phyloP scores from a whole-genome alignment of 2,329 filamentous ascomycete genomes.

The Huntiella abstrusa region DNA sequence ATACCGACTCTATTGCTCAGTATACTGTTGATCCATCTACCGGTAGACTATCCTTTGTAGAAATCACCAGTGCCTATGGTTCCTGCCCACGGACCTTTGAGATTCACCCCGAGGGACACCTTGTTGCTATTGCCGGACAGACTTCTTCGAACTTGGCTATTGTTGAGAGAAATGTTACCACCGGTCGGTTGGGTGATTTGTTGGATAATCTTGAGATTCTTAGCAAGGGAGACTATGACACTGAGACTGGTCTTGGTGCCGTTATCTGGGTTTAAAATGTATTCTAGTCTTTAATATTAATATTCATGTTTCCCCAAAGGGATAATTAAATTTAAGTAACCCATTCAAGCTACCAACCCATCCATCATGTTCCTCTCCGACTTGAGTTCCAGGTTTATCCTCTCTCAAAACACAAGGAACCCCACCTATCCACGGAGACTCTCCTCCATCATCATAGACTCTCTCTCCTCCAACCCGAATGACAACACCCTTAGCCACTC shows the following conservation, averaged over 20 bases:
- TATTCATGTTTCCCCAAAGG: slow-evolving; percentile 43
- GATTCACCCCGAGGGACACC: slow-evolving; percentile 36
- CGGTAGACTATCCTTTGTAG: slow-evolving; percentile 31
- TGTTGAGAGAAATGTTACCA: slow-evolving; percentile 31
- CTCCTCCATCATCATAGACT: slow-evolving; percentile 66
- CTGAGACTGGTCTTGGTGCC: slow-evolving; percentile 29
- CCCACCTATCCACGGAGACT: slow-evolving; percentile 64
- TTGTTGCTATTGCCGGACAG: slow-evolving; percentile 46
- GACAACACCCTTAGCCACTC: slow-evolving; percentile 59
- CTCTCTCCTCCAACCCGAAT: slow-evolving; percentile 70
- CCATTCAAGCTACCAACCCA: slow-evolving; percentile 95
- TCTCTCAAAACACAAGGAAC: slow-evolving; percentile 78
- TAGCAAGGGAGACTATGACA: slow-evolving; percentile 20
- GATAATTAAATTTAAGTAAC: slow-evolving; percentile 90
- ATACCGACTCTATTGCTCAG: slow-evolving; percentile 36
- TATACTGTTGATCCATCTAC: slow-evolving; percentile 27
- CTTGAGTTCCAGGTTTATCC: slow-evolving; percentile 21
- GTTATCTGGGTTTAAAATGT: slow-evolving; percentile 23
- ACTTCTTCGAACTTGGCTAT: slow-evolving; percentile 39
- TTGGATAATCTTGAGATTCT: slow-evolving; percentile 24
- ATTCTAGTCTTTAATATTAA: not conserved
- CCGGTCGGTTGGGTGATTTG: slow-evolving; percentile 34
- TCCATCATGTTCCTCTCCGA: slow-evolving; percentile 53
- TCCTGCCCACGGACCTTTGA: slow-evolving; percentile 43
- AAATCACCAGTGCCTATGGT: slow-evolving; percentile 37